Conservation (phyloP, 2,329 filamentous ascomycete genomes). For the Chaetomium globosum region DNA sequence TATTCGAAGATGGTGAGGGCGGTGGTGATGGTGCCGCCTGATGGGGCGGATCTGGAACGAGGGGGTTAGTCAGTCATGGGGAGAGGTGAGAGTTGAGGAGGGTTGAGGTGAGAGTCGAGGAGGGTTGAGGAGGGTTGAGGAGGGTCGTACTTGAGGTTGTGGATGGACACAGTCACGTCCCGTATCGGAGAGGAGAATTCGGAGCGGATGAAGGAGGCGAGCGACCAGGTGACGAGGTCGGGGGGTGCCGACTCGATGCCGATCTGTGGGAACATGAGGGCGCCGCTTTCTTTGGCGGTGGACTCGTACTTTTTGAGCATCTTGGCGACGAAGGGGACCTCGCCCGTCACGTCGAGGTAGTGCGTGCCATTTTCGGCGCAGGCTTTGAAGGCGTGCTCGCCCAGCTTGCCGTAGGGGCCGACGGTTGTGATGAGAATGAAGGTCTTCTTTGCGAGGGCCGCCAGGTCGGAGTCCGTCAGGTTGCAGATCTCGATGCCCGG, state of each 20-base stretch:
- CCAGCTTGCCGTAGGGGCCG: conserved; percentile 60
- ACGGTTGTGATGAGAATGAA: conserved; percentile 61
- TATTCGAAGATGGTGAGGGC: conserved; percentile 61
- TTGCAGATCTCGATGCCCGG: conserved; percentile 65
- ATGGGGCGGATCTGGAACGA: conserved; percentile 50
- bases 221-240: conserved; percentile 60
- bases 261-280: conserved; percentile 63
- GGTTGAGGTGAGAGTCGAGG: background rate
- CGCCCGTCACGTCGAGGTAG: conserved; percentile 66
- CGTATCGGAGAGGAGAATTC: conserved; percentile 51
- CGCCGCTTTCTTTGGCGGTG: conserved; percentile 56
- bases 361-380: conserved; percentile 66
- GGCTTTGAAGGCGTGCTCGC: conserved; percentile 62
- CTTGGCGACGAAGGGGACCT: conserved; percentile 58
- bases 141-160: conserved; percentile 45
- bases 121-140: background rate
- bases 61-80: background rate
- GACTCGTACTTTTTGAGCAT: conserved; percentile 64
- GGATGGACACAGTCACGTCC: conserved; percentile 57
- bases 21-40: conserved; percentile 70
- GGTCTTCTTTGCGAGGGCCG: conserved; percentile 57
- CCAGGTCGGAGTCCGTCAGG: conserved; percentile 51
- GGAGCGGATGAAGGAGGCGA: conserved; percentile 55
- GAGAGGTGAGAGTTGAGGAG: background rate
- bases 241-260: conserved; percentile 65